phyloP scores from a whole-genome alignment of 176 grass and related monocot genomes.

The Miscanthus lutarioriparius region DNA sequence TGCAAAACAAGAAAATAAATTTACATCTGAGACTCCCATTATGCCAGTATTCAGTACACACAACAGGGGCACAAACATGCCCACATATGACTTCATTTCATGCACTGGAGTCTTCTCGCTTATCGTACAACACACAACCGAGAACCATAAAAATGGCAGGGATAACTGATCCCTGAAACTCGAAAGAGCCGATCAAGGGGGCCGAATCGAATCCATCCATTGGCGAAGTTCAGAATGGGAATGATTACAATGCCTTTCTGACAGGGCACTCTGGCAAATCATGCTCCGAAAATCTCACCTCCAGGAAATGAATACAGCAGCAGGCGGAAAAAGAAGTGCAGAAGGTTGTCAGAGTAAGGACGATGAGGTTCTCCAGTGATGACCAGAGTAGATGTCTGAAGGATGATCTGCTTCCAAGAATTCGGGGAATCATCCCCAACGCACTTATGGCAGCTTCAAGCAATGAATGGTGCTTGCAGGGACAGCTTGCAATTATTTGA shows the following conservation, averaged over 20 bases:
- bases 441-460: conserved; percentile 29
- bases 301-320: conserved; percentile 46
- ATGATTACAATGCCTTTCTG: conserved; percentile 31
- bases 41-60: conserved; percentile 17
- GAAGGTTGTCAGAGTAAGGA: conserved; percentile 32
- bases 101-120: conserved; percentile 28
- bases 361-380: conserved; percentile 4
- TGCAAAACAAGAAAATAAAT: conserved; percentile 12
- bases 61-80: conserved; percentile 20
- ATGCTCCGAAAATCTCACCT: conserved; percentile 35
- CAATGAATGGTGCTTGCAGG: conserved; percentile 26
- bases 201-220: conserved; percentile 27
- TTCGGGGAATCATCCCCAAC: conserved; percentile 14
- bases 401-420: conserved; percentile 32
- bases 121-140: conserved; percentile 38
- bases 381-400: conserved; percentile 29
- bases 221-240: conserved; percentile 24
- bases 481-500: conserved; percentile 22
- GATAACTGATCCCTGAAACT: conserved; percentile 34
- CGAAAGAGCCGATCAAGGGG: background rate
- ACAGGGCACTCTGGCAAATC: conserved; percentile 16
- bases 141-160: conserved; percentile 34
- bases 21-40: conserved; percentile 28
- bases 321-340: conserved; percentile 25
- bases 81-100: conserved; percentile 31